phyloP scores from a whole-genome alignment of 2,329 filamentous ascomycete species.

The Chaetomiaceae sp. region DNA sequence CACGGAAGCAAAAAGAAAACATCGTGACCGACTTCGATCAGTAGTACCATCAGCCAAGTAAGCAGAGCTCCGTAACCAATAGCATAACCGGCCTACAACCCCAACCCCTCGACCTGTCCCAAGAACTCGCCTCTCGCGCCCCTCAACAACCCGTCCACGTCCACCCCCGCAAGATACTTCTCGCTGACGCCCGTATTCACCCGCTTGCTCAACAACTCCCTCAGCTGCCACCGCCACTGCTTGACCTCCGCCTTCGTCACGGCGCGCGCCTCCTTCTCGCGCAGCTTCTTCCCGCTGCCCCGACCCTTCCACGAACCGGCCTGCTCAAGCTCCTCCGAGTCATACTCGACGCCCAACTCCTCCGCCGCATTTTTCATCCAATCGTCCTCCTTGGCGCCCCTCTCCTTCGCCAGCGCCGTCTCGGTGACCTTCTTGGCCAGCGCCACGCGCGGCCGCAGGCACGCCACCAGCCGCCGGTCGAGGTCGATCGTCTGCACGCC shows the following conservation, averaged over 20 bases:
- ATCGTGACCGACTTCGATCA: too few relatives aligned
- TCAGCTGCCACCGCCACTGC: constrained; percentile 64
- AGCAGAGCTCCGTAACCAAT: too few relatives aligned
- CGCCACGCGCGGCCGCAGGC: constrained; percentile 68
- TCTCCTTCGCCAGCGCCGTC: constrained; percentile 76
- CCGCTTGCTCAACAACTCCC: constrained; percentile 60
- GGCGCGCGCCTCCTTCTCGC: constrained; percentile 62
- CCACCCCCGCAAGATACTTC: constrained; percentile 73
- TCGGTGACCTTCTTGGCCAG: constrained; percentile 88
- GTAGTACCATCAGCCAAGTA: too few relatives aligned
- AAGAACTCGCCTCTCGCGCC: constrained; percentile 63
- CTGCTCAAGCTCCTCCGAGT: constrained; percentile 75
- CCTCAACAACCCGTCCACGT: constrained; percentile 64
- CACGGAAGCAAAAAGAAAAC: too few relatives aligned
- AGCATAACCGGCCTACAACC: constrained; percentile 28
- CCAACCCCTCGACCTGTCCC: constrained; percentile 43
- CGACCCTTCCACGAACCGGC: constrained; percentile 58
- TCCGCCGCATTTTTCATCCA: constrained; percentile 82
- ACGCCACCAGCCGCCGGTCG: constrained; percentile 69
- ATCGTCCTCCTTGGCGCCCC: constrained; percentile 73
- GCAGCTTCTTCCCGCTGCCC: constrained; percentile 66
- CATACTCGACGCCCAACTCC: constrained; percentile 89
- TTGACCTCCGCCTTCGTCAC: constrained; percentile 70
- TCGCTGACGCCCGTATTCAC: constrained; percentile 87
- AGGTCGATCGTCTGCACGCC: constrained; percentile 77